phyloP scores from a whole-genome alignment of 1,284 basidiomycete species.

The Ustilago lituana region DNA sequence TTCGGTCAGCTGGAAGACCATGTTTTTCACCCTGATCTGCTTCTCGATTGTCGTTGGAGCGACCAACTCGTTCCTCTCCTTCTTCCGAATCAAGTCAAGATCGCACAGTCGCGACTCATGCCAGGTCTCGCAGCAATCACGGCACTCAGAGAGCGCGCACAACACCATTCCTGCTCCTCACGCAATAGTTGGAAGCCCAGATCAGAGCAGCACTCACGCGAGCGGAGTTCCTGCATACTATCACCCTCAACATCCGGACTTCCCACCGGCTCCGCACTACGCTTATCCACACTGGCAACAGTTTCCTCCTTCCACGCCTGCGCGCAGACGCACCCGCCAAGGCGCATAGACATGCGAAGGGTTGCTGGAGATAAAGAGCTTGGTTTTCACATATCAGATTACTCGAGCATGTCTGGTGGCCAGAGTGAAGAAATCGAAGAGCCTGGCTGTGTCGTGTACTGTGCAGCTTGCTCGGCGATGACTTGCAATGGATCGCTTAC shows the following conservation, averaged over 20 bases:
- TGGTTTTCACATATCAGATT: not conserved
- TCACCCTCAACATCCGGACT: slow-evolving; percentile 17
- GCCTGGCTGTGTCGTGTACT: slow-evolving; percentile 4
- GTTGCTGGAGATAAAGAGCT: not conserved
- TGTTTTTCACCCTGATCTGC: slow-evolving; percentile 70
- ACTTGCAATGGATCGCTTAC: slow-evolving; percentile 2
- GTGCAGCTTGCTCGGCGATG: slow-evolving; percentile 1
- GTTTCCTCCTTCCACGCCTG: slow-evolving; percentile 28
- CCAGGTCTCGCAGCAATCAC: slow-evolving; percentile 3
- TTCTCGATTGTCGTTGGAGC: slow-evolving; percentile 62
- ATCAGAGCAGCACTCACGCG: slow-evolving; percentile 6
- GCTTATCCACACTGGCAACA: slow-evolving; percentile 30
- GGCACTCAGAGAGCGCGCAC: slow-evolving; percentile 2
- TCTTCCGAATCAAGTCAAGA: slow-evolving; percentile 57
- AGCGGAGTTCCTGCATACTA: slow-evolving; percentile 23
- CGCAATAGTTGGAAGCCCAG: not conserved
- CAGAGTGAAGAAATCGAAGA: not conserved
- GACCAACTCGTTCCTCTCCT: slow-evolving; percentile 63
- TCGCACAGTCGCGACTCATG: slow-evolving; percentile 12
- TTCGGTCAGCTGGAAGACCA: slow-evolving; percentile 93
- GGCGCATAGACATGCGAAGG: not conserved
- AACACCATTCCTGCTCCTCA: slow-evolving; percentile 1
- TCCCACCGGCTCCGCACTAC: slow-evolving; percentile 12
- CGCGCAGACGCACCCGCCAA: slow-evolving; percentile 22
- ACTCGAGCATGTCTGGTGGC: not conserved